These are phyloP conservation scores for Boletus eberwhitei DNA, from an alignment of 768 basidiomycete genomes.

Conservation along the genomic window DNA sequence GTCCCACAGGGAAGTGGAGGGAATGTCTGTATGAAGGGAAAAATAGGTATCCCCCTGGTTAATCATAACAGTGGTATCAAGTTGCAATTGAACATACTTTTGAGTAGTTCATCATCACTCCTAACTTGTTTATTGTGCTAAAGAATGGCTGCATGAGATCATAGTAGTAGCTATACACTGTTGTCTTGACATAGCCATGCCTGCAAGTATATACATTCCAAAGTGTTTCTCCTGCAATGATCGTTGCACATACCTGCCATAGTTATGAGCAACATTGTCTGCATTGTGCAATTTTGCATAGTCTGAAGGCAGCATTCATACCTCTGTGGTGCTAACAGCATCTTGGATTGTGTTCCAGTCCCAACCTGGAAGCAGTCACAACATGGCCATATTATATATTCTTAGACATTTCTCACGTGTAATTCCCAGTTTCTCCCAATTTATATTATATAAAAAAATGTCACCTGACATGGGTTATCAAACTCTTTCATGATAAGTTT, in stretches of 20 bases:
- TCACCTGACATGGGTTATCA: not conserved
- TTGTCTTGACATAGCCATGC: constrained; percentile 13
- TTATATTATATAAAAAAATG: not conserved
- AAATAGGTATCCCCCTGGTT: no score
- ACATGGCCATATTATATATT: not conserved
- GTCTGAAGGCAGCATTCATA: constrained; percentile 12
- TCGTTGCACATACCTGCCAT: constrained; percentile 10
- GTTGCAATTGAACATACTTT: constrained; percentile 3
- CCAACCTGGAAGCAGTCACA: constrained; percentile 9
- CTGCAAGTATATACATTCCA: not conserved
- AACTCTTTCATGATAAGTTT: not conserved
- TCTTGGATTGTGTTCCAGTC: constrained; percentile 12
- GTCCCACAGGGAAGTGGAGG: no score
- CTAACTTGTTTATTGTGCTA: constrained; percentile 15
- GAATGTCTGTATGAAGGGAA: no score
- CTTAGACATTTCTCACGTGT: constrained; percentile 7
- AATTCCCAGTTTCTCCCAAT: constrained; percentile 15
- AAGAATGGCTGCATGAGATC: constrained; percentile 14
- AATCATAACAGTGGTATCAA: not conserved
- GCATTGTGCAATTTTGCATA: constrained; percentile 13
- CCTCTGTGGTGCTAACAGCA: constrained; percentile 12
- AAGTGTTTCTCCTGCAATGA: not conserved
- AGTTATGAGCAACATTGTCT: constrained; percentile 3
- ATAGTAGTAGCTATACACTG: constrained; percentile 17
- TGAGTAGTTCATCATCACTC: constrained; percentile 10